Evolutionary conservation across 2,329 filamentous ascomycete genomes (phyloP), one percentile per base, ranked within the genome.

Genomic region (Berkeleyomyces basicola): DNA sequence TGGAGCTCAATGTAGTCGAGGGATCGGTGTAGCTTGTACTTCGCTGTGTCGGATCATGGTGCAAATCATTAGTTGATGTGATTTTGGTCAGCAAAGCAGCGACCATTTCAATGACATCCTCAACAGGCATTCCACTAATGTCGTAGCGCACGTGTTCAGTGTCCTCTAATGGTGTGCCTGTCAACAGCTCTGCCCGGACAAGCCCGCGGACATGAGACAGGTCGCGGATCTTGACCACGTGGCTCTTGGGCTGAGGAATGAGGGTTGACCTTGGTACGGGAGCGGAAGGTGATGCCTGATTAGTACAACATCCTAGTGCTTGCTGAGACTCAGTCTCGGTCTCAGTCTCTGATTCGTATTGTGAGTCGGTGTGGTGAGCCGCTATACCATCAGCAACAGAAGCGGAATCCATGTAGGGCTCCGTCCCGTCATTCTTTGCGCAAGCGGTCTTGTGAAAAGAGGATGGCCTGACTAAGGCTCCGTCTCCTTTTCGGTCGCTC

Each of bases 41-140:
- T 63, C 90, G 83, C 73, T 96, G 90, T 67, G 96, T 75, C 66
- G 91, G 88, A 71, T 96, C 90, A 73, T 97, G 92, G 72, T 97
- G 91, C 60, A 86, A 77, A 71, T 99, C 93, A 71, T 99, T 99
- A 63, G 92, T 96, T 3, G 89, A 90, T 4, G 93, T 97, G 69
- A 99, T 99, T 73, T 97, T 97, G 63, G 92, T 96, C 66, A 99
- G 78, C 33, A 99, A 80, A 5, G 91, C 93, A 3, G 93, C 93
- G 3, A 99, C 93, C 93, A 99, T 97, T 74, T 97, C 92, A 71
- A 99, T 99, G 68, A 99, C 89, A 71, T 99, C 92, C 67, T 87
- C 84, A 62, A 97, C 95, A 61, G 93, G 93, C 92, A 99, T 97
- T 61, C 84, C 88, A 74, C 91, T 96, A 69, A 99, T 96, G 73